Conservation (phyloP, 2,329 filamentous ascomycete genomes). For the Penicillium sclerotigenum region DNA sequence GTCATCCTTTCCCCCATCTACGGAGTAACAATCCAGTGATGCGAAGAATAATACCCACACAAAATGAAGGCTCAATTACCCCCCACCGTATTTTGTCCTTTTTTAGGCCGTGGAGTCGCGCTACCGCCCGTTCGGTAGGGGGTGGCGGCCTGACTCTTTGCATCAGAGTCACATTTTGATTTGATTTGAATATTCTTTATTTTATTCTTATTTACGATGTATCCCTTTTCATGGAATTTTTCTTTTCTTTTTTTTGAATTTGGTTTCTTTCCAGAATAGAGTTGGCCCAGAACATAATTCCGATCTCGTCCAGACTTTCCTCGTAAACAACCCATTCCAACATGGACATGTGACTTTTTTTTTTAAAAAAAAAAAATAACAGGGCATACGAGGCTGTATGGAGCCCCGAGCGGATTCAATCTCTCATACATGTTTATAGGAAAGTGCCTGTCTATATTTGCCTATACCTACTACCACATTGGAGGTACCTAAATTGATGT, state of each 20-base stretch:
- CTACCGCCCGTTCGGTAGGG: slow-evolving; percentile 30
- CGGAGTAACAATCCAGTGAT: neutral
- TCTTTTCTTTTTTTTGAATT: neutral
- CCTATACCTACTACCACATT: neutral
- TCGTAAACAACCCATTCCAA: neutral
- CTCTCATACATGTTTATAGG: neutral
- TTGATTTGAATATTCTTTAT: slow-evolving; percentile 5
- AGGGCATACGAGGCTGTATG: neutral
- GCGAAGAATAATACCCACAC: neutral
- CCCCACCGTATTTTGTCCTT: slow-evolving; percentile 7
- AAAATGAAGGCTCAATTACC: slow-evolving; percentile 9
- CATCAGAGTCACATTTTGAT: slow-evolving; percentile 9
- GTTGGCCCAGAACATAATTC: neutral
- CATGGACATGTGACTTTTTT: neutral
- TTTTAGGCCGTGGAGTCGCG: slow-evolving; percentile 19
- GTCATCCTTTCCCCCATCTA: neutral
- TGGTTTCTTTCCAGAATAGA: neutral
- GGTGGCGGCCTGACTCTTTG: slow-evolving; percentile 28
- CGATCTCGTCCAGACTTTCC: neutral
- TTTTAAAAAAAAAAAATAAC: neutral
- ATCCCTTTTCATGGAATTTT: neutral
- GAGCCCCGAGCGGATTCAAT: neutral
- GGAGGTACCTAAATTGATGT: neutral
- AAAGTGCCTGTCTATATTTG: neutral
- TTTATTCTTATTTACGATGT: slow-evolving; percentile 1